Base-by-base conservation (phyloP, 2,329 filamentous ascomycete species). In the Aspergillus quadrilineatus region DNA sequence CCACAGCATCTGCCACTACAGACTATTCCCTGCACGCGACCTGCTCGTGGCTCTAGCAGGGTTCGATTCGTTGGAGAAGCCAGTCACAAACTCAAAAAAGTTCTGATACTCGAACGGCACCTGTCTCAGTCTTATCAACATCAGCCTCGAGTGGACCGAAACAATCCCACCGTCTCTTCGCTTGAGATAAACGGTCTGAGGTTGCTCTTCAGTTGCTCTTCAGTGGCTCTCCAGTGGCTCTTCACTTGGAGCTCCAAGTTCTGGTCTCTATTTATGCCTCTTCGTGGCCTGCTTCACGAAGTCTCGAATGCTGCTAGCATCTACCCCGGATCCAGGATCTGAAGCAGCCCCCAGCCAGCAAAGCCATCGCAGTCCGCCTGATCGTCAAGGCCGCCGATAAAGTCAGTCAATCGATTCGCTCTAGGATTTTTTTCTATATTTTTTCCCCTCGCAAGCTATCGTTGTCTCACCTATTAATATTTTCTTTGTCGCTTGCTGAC, bases 311-410 rank as follows among this genome's bases (percentile, higher is more conserved):
- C 34, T 37, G 34, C 14, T 26, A 51, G 12, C 45, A 32, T 54
- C 39, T 59, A 60, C 59, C 59, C 56, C 59, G 50, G 56, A 60
- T 51, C 56, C 55, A 55, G 28, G 22, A 22, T 22, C 12, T 28
- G 10, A 14, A 41, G 15, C 30, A 50, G 52, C 45, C 55, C 50
- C 46, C 50, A 26, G 5, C 15, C 22, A 22, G 22, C 22, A 14
- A n/a, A 26, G 14, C 26, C n/a, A 10, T 37, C 15, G 46, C 12
- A 37, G 34, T 14, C 10, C 48, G 36, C 50, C 50, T 52, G 50
- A 52, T 52, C 39, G 41, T 26, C 50, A n/a, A 43, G 17, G 6
- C 7, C 22, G 28, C 14, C 28, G 37, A 42, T 34, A 30, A 43
- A 22, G 22, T 22, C 22, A 22, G 22, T 22, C 22, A 22, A 26